phyloP scores from a whole-genome alignment of 345 rosid species.

The Citrus maxima region DNA sequence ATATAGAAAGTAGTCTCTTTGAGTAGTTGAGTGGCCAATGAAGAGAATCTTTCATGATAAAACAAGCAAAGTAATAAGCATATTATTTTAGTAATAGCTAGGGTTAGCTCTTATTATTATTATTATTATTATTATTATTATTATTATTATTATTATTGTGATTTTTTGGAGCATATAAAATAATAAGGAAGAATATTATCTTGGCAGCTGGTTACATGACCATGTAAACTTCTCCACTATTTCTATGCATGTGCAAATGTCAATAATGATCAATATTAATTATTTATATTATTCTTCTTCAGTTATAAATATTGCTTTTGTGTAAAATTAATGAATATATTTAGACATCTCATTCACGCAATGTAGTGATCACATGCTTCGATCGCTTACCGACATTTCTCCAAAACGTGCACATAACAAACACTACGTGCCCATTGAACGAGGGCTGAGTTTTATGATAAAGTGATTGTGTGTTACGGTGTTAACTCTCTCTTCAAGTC shows the following conservation, averaged over 20 bases:
- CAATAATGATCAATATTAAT: background rate
- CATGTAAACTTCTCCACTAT: conserved; percentile 15
- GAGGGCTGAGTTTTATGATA: background rate
- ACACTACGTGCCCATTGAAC: conserved; percentile 6
- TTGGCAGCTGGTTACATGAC: conserved; percentile 15
- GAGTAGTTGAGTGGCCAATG: conserved; percentile 17
- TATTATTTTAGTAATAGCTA: background rate
- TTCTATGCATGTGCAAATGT: conserved; percentile 22
- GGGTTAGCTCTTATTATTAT: too few relatives aligned
- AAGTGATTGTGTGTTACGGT: background rate
- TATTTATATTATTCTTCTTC: background rate
- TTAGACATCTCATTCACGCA: conserved; percentile 32
- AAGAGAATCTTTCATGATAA: background rate
- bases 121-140: background rate
- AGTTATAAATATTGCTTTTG: background rate
- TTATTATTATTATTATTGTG: background rate
- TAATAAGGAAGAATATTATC: conserved; percentile 1
- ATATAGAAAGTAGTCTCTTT: background rate
- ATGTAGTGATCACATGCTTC: conserved; percentile 35
- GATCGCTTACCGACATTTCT: conserved; percentile 23
- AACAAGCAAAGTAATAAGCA: conserved; percentile 5
- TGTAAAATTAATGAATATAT: background rate
- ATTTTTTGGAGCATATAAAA: background rate
- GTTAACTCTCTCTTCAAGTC: conserved; percentile 10
- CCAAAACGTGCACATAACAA: conserved; percentile 43